phyloP scores from a whole-genome alignment of 176 grass and related monocot genomes.

The Leersia perrieri region DNA sequence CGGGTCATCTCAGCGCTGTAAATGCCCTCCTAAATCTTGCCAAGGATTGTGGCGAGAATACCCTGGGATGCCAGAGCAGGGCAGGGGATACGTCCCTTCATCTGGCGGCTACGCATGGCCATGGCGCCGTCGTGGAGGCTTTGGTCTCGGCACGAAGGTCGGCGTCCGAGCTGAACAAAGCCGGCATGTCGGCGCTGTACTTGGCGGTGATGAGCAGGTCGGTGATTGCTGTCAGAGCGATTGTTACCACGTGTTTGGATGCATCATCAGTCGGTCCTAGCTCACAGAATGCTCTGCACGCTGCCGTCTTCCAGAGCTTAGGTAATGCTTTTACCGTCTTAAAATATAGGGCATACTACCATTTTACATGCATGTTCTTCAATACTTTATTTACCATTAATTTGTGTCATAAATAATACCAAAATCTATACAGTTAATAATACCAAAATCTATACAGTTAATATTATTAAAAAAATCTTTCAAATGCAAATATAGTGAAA shows the following conservation, averaged over 20 bases:
- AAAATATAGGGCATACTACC: too few relatives aligned
- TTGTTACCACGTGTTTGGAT: neutral
- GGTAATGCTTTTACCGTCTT: too few relatives aligned
- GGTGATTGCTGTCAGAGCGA: neutral
- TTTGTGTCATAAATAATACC: too few relatives aligned
- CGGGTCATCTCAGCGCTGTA: neutral
- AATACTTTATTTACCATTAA: too few relatives aligned
- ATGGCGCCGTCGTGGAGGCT: neutral
- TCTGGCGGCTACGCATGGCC: neutral
- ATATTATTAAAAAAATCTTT: too few relatives aligned
- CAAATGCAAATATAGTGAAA: too few relatives aligned
- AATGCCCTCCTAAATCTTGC: neutral
- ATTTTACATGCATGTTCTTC: too few relatives aligned
- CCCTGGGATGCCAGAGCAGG: neutral
- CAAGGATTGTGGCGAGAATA: neutral
- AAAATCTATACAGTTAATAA: too few relatives aligned
- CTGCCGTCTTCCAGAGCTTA: slow-evolving; percentile 13
- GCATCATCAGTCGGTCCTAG: neutral
- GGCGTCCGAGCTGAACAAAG: neutral
- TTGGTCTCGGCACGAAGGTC: neutral
- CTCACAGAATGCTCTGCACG: slow-evolving; percentile 31
- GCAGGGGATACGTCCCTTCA: slow-evolving; percentile 12
- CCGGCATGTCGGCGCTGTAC: slow-evolving; percentile 17
- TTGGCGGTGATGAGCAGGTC: slow-evolving; percentile 9
- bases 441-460: too few relatives aligned